Percentiles rank a stretch among this genome's conserved stretches.
These are phyloP conservation scores for Aureobasidium subglaciale DNA, from an alignment of 2,329 filamentous ascomycete genomes.

Conservation along the genomic window DNA sequence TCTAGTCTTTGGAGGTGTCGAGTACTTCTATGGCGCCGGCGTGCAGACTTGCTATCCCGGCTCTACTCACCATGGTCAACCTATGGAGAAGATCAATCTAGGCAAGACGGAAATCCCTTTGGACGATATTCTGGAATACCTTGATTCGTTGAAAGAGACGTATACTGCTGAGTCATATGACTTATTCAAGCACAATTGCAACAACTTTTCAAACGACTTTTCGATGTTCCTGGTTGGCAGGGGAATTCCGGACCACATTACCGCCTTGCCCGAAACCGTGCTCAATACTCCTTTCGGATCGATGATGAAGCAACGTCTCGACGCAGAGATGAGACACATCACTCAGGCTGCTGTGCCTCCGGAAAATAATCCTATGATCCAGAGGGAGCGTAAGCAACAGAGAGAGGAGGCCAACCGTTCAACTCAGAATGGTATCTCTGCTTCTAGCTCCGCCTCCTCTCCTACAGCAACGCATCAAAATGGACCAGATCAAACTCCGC, in stretches of 20 bases:
- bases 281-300: slow-evolving; percentile 80
- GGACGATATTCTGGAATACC: slow-evolving; percentile 77
- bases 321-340: slow-evolving; percentile 55
- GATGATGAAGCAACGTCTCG: slow-evolving; percentile 74
- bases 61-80: slow-evolving; percentile 75
- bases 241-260: slow-evolving; percentile 81
- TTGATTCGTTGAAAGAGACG: slow-evolving; percentile 73
- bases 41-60: slow-evolving; percentile 77
- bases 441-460: not conserved
- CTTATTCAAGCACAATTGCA: slow-evolving; percentile 86
- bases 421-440: not conserved
- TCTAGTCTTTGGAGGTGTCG: slow-evolving; percentile 72
- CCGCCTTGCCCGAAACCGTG: slow-evolving; percentile 75
- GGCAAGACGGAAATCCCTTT: slow-evolving; percentile 72
- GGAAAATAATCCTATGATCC: slow-evolving; percentile 22
- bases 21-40: slow-evolving; percentile 86
- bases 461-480: not conserved
- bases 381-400: slow-evolving; percentile 6
- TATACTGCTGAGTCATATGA: slow-evolving; percentile 80
- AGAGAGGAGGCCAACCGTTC: not conserved
- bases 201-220: slow-evolving; percentile 94
- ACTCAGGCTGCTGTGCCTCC: slow-evolving; percentile 50
- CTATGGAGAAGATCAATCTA: slow-evolving; percentile 67
- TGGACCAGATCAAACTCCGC: not conserved
- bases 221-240: slow-evolving; percentile 81